Percentiles rank a stretch among this genome's conserved stretches.
Evolutionary conservation across 2,329 filamentous ascomycete genomes (phyloP).

Genomic region (Diplodia mutila): DNA sequence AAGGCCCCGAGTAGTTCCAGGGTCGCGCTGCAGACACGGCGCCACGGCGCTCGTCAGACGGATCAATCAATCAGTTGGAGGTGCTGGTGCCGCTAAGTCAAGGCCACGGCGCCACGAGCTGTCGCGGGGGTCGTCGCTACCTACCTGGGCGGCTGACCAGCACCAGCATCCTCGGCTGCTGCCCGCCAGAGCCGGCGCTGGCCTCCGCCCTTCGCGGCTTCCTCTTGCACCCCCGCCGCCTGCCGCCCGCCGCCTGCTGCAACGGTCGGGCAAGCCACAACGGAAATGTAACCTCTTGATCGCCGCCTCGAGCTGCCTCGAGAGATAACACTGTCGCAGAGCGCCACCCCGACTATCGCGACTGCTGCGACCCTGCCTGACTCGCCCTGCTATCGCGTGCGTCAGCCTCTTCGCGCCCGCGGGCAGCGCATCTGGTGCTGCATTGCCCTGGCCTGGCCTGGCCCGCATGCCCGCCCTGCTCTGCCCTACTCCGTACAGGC

Average conservation of each 20-base stretch:
- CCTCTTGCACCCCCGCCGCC: not conserved
- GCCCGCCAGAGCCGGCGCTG: slow-evolving; percentile 13
- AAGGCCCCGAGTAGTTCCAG: not conserved
- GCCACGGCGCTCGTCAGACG: too few species aligned
- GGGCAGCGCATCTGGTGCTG: too few species aligned
- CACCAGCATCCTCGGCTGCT: not conserved
- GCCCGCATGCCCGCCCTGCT: not conserved
- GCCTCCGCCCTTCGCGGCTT: not conserved
- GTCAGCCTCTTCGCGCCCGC: too few species aligned
- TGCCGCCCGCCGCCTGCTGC: slow-evolving; percentile 1
- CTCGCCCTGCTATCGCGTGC: slow-evolving; percentile 1
- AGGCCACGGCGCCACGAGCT: not conserved
- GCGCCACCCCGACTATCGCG: slow-evolving; percentile 1
- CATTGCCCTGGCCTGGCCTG: too few species aligned
- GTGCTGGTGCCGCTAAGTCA: not conserved
- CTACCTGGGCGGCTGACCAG: too few species aligned
- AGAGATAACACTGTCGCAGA: slow-evolving; percentile 24
- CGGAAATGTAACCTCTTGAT: slow-evolving; percentile 26
- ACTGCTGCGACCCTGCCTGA: slow-evolving; percentile 21
- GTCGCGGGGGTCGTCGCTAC: too few species aligned
- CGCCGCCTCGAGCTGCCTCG: not conserved
- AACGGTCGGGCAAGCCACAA: slow-evolving; percentile 25
- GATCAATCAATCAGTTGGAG: too few species aligned
- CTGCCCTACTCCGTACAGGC: not conserved
- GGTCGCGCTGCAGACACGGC: not conserved